Conservation (phyloP, 495 filamentous ascomycete genomes). For the Mycothermus thermophilus region DNA sequence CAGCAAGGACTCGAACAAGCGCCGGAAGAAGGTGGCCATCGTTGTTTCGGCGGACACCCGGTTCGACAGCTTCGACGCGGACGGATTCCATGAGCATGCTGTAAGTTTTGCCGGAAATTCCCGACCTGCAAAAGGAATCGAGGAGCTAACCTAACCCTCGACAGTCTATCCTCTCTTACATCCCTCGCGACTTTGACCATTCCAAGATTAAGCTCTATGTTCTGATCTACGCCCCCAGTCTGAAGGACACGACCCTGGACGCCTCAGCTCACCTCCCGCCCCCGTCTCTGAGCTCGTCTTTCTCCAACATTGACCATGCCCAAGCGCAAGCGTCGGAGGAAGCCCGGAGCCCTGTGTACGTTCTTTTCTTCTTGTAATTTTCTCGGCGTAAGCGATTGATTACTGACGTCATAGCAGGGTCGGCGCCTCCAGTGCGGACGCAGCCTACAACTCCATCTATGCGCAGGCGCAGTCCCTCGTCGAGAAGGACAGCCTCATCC, state of each 20-base stretch:
- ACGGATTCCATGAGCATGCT: slow-evolving; percentile 58
- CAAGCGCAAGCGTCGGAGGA: slow-evolving; percentile 55
- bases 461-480: slow-evolving; percentile 62
- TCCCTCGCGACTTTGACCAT: slow-evolving; percentile 57
- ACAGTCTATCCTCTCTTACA: slow-evolving; percentile 80
- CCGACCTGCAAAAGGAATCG: slow-evolving; percentile 1
- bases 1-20: slow-evolving; percentile 25
- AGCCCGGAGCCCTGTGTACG: slow-evolving; percentile 39
- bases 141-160: slow-evolving; percentile 7
- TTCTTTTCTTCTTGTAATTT: slow-evolving; percentile 13
- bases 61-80: slow-evolving; percentile 45
- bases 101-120: slow-evolving; percentile 36
- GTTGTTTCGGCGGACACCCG: slow-evolving; percentile 65
- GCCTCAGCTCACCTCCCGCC: slow-evolving; percentile 37
- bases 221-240: slow-evolving; percentile 70
- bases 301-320: slow-evolving; percentile 71
- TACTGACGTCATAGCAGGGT: slow-evolving; percentile 10
- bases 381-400: slow-evolving; percentile 1
- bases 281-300: slow-evolving; percentile 66
- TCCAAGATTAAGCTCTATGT: slow-evolving; percentile 62
- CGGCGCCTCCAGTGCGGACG: slow-evolving; percentile 25
- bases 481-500: slow-evolving; percentile 67
- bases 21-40: slow-evolving; percentile 66
- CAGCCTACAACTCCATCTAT: slow-evolving; percentile 62
- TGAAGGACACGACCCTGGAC: slow-evolving; percentile 49